Evolutionary conservation across 768 basidiomycete species (phyloP).

Genomic region (Naganishia randhawae): DNA sequence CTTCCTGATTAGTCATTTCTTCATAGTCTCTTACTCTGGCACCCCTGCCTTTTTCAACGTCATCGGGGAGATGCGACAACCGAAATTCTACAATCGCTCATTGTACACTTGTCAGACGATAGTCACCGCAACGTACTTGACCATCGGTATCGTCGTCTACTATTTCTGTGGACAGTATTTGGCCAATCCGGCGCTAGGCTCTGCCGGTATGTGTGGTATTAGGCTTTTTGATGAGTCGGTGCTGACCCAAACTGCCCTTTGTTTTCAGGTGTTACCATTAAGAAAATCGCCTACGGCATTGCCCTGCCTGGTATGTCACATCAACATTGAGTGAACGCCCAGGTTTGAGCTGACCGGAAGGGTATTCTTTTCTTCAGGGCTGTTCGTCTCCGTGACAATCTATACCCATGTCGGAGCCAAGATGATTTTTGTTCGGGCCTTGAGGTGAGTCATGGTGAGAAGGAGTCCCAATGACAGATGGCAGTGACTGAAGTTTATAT

Average conservation of each 20-base stretch:
- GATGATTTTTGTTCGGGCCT: slow-evolving; percentile 41
- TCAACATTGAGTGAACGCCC: not conserved
- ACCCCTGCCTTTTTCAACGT: slow-evolving; percentile 37
- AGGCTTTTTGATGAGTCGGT: not conserved
- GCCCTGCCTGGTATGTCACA: slow-evolving; percentile 29
- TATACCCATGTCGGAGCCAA: slow-evolving; percentile 40
- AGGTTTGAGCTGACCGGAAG: not conserved
- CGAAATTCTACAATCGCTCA: slow-evolving; percentile 31
- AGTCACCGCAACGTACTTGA: slow-evolving; percentile 30
- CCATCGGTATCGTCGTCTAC: slow-evolving; percentile 33
- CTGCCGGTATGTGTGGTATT: slow-evolving; percentile 33
- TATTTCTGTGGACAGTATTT: slow-evolving; percentile 35
- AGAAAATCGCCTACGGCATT: slow-evolving; percentile 35
- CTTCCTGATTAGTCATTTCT: not conserved
- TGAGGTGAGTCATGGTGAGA: slow-evolving; percentile 29
- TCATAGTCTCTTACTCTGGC: slow-evolving; percentile 31
- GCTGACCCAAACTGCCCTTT: not conserved
- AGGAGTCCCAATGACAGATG: not conserved
- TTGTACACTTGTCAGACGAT: slow-evolving; percentile 28
- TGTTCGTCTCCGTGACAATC: slow-evolving; percentile 28
- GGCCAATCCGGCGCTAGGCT: slow-evolving; percentile 39
- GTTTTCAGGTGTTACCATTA: slow-evolving; percentile 31
- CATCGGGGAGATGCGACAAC: slow-evolving; percentile 33
- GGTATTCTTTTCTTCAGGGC: not conserved
- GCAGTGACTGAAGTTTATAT: not conserved